phyloP scores from a whole-genome alignment of 257 asterid genomes.

The Misopates orontium region DNA sequence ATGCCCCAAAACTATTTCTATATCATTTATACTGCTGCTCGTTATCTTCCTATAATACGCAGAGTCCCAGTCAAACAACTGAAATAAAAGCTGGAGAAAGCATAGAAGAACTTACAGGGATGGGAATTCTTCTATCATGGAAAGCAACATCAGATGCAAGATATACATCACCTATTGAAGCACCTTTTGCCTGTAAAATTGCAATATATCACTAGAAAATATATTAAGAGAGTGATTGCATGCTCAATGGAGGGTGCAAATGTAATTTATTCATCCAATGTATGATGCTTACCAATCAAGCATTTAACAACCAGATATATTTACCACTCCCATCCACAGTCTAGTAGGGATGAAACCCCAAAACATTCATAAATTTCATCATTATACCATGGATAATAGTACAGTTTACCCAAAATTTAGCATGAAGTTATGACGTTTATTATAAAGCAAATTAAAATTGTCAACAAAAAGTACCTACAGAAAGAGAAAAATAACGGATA shows the following conservation, averaged over 20 bases:
- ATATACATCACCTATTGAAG: constrained; percentile 90
- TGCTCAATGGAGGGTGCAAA: constrained; percentile 12
- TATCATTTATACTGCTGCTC: constrained; percentile 6
- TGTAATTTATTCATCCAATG: not conserved
- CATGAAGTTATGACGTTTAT: not conserved
- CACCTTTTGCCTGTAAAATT: constrained; percentile 86
- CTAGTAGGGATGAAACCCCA: not conserved
- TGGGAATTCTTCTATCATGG: constrained; percentile 97
- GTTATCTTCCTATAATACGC: not conserved
- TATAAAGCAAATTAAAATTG: not conserved
- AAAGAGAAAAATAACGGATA: no score
- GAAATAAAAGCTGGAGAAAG: not conserved
- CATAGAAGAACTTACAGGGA: constrained; percentile 65
- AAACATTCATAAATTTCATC: not conserved
- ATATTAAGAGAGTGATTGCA: constrained; percentile 15
- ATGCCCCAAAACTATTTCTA: not conserved
- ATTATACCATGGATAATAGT: not conserved
- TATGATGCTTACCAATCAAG: no score
- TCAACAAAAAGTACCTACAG: no score
- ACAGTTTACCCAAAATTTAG: not conserved
- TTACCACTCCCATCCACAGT: not conserved
- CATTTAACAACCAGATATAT: not conserved
- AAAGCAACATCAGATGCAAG: constrained; percentile 83
- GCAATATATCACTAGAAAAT: constrained; percentile 27
- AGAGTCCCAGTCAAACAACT: constrained; percentile 13